A percentile compares a stretch with the other conserved stretches of the same genome.
Evolutionary conservation across 208 protist species (phyloP).

Genomic region (Trypanosoma boissoni): DNA sequence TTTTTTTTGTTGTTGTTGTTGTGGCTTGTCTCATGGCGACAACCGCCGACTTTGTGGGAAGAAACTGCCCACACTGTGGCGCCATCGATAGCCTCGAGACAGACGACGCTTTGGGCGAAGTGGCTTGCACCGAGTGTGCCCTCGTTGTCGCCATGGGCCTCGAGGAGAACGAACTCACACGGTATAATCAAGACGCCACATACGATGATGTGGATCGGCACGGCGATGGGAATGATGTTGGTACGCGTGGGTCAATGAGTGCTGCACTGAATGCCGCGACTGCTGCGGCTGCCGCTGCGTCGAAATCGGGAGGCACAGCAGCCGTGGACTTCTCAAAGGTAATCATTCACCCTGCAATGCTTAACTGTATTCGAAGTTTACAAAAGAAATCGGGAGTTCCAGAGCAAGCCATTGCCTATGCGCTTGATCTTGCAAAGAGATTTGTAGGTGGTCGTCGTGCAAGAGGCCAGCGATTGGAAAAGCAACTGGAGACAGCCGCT

Average conservation of each 20-base stretch:
- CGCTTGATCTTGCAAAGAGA: slow-evolving; percentile 39
- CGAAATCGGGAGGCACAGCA: slow-evolving; percentile 18
- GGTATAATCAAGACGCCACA: slow-evolving; percentile 69
- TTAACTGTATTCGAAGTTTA: slow-evolving; percentile 48
- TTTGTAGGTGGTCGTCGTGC: slow-evolving; percentile 58
- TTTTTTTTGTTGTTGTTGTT: not conserved
- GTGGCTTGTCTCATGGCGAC: slow-evolving; percentile 41
- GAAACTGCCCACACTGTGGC: slow-evolving; percentile 72
- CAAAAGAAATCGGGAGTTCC: slow-evolving; percentile 40
- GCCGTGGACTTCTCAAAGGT: too few species aligned
- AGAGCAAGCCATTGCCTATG: slow-evolving; percentile 37
- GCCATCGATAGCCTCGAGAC: slow-evolving; percentile 68
- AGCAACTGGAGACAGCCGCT: slow-evolving; percentile 50
- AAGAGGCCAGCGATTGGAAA: slow-evolving; percentile 41
- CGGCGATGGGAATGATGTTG: slow-evolving; percentile 22
- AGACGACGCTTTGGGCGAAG: slow-evolving; percentile 74
- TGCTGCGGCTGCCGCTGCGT: not conserved
- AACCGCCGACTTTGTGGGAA: slow-evolving; percentile 60
- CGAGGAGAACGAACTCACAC: slow-evolving; percentile 62
- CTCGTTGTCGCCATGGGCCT: slow-evolving; percentile 76
- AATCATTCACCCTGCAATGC: slow-evolving; percentile 42
- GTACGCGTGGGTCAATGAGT: not conserved
- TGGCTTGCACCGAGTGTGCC: slow-evolving; percentile 75
- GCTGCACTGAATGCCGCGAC: not conserved
- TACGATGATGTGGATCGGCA: slow-evolving; percentile 62